Evolutionary conservation across 345 rosid species (phyloP).

Genomic region (Salix exigua): DNA sequence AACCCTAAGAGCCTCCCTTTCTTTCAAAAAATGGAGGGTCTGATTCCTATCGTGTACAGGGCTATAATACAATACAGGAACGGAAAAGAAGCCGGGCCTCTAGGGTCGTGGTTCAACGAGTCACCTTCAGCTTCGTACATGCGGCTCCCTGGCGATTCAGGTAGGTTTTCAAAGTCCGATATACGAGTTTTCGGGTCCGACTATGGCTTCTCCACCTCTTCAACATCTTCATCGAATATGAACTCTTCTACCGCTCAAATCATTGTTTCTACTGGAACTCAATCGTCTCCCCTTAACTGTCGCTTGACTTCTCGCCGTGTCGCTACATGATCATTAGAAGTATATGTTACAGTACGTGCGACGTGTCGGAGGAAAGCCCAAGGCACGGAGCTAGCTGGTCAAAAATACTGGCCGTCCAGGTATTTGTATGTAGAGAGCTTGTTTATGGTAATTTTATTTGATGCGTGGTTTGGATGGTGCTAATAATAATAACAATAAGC

Average conservation of each 20-base stretch:
- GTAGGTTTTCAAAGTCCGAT: constrained; percentile 58
- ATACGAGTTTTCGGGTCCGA: constrained; percentile 42
- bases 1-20: constrained; percentile 5
- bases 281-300: constrained; percentile 42
- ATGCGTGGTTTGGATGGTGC: not conserved
- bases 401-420: not conserved
- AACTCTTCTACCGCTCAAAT: constrained; percentile 31
- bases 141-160: constrained; percentile 86
- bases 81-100: constrained; percentile 35
- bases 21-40: constrained; percentile 55
- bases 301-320: constrained; percentile 49
- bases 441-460: constrained; percentile 8
- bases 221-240: constrained; percentile 18
- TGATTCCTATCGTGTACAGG: constrained; percentile 33
- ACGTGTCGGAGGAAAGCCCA: constrained; percentile 33
- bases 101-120: constrained; percentile 42
- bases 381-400: constrained; percentile 24
- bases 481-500: constrained; percentile 9
- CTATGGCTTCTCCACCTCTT: constrained; percentile 29
- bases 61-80: constrained; percentile 45
- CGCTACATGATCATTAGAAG: constrained; percentile 16
- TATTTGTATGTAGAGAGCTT: not conserved
- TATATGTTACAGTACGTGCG: not conserved
- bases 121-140: constrained; percentile 74
- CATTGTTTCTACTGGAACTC: constrained; percentile 48